Base-by-base conservation (phyloP, 805 yeast genomes). In the Priceomyces fermenticarens region DNA sequence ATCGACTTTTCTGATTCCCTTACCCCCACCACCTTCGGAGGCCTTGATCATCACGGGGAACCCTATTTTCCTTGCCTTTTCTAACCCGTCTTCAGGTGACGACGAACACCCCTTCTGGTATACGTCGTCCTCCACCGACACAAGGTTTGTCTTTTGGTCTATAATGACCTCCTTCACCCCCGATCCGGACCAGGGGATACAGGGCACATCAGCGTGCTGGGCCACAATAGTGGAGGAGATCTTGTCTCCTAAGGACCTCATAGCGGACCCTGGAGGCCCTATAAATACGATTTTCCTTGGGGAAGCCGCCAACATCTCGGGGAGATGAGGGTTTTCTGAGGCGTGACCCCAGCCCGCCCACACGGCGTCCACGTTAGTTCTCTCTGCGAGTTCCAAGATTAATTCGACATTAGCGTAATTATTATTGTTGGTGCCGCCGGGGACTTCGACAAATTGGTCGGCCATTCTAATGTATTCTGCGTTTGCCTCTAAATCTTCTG, bases 331-430 rank as follows among this genome's bases (percentile, higher is more conserved):
- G 70, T 95, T 91, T 72, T 93, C 99, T n/a, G 97, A 88, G 23
- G 99, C 99, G 63, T 95, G 99, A 57, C 99, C 99, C 99, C 99
- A 93, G 57, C 99, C 99, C 28, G 99, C 99, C 99, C 99, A 93
- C 43, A 93, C 99, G 17, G 99, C 99, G 63, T 93, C 96, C 42
- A 87, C 97, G 51, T 88, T 80, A 33, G 95, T 85, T 72, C 97
- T 85, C 71, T 93, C 99, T 29, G 99, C 99, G 36, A 93, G 73
- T 57, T 93, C 99, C 36, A 93, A 97, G 63, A 93, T 93, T 47
- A 93, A 75, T 52, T 93, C 99, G 47, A 93, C 99, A 60, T 93
- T 93, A 54, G 99, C 99, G 62, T 90, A 90, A 68, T 93, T 93
- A 67, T 93, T 95, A 73, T 93, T 93, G 71, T 95, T 95, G 41